Conservation (phyloP, 1,284 basidiomycete species). For the Ganoderma meredithae region DNA sequence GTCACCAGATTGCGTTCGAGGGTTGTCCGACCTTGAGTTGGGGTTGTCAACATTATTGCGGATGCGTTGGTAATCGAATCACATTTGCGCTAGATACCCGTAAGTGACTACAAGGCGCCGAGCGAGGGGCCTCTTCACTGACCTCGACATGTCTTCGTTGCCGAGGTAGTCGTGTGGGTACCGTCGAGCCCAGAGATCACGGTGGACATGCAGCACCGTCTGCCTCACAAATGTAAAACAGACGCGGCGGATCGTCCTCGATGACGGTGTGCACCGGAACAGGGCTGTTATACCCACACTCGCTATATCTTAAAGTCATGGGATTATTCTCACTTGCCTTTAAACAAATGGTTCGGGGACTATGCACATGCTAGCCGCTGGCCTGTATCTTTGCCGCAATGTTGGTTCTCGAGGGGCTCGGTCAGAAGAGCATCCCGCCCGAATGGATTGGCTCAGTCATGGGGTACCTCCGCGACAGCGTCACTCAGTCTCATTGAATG, state of each 20-base stretch:
- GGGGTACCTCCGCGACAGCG: conserved; percentile 2
- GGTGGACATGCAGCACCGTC: conserved; percentile 12
- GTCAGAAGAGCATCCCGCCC: conserved; percentile 10
- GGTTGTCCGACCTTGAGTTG: conserved; percentile 16
- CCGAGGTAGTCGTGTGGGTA: conserved; percentile 16
- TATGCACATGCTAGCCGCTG: conserved; percentile 20
- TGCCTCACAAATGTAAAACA: conserved; percentile 24
- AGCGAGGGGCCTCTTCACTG: conserved; percentile 17
- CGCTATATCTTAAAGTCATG: conserved; percentile 27
- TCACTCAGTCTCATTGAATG: conserved; percentile 22
- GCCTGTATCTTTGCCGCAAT: conserved; percentile 12
- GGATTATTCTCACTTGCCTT: conserved; percentile 15
- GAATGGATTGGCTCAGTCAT: conserved; percentile 26
- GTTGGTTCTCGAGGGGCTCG: conserved; percentile 8
- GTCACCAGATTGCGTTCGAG: conserved; percentile 23
- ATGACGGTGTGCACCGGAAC: conserved; percentile 31
- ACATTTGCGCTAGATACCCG: conserved; percentile 22
- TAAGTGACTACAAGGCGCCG: conserved; percentile 11
- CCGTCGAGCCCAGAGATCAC: conserved; percentile 9
- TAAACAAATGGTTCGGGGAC: conserved; percentile 19
- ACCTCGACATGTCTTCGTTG: conserved; percentile 20
- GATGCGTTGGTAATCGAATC: conserved; percentile 21
- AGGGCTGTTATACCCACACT: conserved; percentile 39
- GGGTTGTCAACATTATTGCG: conserved; percentile 3
- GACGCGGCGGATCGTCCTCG: conserved; percentile 25